These are phyloP conservation scores for Eucalyptus globulus DNA, from an alignment of 345 rosid species.

Conservation along the genomic window DNA sequence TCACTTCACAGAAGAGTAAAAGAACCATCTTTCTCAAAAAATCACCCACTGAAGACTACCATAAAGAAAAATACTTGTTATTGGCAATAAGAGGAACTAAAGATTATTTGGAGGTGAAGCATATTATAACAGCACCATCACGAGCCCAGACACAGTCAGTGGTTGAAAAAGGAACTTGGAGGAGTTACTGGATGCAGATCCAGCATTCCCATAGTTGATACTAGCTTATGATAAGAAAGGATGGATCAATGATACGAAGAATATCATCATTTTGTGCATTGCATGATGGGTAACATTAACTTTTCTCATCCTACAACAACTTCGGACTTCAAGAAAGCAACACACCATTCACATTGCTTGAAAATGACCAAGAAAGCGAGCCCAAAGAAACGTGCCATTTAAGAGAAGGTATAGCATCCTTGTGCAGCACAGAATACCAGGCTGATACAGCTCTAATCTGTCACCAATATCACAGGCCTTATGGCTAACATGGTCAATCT, in stretches of 20 bases:
- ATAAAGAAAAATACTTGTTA: background rate
- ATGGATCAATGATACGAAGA: background rate
- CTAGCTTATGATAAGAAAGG: constrained; percentile 1
- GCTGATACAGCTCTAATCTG: constrained; percentile 37
- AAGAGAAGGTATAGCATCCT: constrained; percentile 28
- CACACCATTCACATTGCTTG: constrained; percentile 16
- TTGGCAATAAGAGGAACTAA: background rate
- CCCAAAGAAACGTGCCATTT: constrained; percentile 50
- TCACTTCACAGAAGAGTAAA: background rate
- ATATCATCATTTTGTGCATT: background rate
- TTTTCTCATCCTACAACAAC: background rate
- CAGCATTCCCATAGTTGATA: constrained; percentile 23
- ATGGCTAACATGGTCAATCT: too few species aligned
- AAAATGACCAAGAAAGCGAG: constrained; percentile 5
- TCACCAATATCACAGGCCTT: too few species aligned
- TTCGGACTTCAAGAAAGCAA: background rate
- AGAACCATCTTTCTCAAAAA: background rate
- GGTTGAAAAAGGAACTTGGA: background rate
- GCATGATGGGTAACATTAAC: background rate
- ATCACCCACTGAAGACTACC: background rate
- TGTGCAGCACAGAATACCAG: constrained; percentile 24
- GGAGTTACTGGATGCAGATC: background rate
- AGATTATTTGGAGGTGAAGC: constrained; percentile 62
- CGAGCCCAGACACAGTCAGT: constrained; percentile 43
- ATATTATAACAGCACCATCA: constrained; percentile 54